A percentile compares a stretch with the other conserved stretches of the same genome.
These are phyloP conservation scores for Westerdykella aurantiaca DNA, from an alignment of 2,329 filamentous ascomycete species.

Conservation along the genomic window DNA sequence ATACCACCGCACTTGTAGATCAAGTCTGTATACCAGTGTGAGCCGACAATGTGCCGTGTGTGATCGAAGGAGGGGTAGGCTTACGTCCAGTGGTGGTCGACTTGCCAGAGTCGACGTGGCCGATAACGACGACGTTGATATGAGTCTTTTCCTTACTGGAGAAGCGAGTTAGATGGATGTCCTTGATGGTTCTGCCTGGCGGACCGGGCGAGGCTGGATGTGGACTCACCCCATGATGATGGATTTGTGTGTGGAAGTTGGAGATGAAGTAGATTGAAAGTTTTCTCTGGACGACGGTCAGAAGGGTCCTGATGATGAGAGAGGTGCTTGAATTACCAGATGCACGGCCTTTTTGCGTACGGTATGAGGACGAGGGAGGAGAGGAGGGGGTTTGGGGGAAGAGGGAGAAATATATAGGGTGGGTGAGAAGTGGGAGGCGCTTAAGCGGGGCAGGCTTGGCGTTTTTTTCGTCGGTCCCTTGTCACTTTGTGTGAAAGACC, in stretches of 20 bases:
- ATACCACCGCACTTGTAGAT: slow-evolving; percentile 99
- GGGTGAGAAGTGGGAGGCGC: no score
- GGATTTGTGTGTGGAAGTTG: slow-evolving; percentile 28
- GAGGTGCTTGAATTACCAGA: not conserved
- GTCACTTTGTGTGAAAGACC: no score
- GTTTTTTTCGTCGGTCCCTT: no score
- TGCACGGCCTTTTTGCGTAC: not conserved
- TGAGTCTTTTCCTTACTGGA: slow-evolving; percentile 90
- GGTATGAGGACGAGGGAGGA: slow-evolving; percentile 1
- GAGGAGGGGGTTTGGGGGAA: not conserved
- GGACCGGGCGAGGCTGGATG: slow-evolving; percentile 12
- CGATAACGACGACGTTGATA: slow-evolving; percentile 95
- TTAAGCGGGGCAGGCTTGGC: no score
- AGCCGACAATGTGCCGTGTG: slow-evolving; percentile 22
- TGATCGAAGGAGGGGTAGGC: slow-evolving; percentile 34
- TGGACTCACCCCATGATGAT: slow-evolving; percentile 57
- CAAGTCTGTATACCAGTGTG: slow-evolving; percentile 62
- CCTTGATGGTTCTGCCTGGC: slow-evolving; percentile 4
- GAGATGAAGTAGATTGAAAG: slow-evolving; percentile 28
- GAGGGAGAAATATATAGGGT: not conserved
- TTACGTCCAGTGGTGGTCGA: slow-evolving; percentile 86
- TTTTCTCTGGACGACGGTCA: slow-evolving; percentile 8
- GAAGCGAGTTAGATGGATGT: slow-evolving; percentile 27
- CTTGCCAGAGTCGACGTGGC: slow-evolving; percentile 99
- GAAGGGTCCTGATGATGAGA: not conserved